A percentile compares a stretch with the other conserved stretches of the same genome.
Evolutionary conservation across 495 filamentous ascomycete genomes (phyloP).

Genomic region (Penicillium arizonense): DNA sequence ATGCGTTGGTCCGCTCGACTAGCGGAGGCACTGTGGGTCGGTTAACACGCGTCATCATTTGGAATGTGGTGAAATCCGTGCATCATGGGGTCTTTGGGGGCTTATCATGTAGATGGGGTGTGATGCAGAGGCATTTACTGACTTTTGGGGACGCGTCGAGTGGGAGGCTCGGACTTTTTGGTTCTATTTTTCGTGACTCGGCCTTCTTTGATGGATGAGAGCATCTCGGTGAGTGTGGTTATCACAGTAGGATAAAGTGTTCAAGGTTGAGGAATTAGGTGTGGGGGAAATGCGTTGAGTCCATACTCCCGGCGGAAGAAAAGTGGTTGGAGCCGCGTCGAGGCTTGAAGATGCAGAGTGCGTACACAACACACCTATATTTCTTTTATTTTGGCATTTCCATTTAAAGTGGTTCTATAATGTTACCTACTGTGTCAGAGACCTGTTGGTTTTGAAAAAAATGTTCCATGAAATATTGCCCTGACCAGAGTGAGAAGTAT

Average conservation of each 20-base stretch:
- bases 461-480: too few relatives aligned
- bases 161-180: constrained; percentile 1
- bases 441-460: too few relatives aligned
- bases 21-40: constrained; percentile 23
- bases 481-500: neutral
- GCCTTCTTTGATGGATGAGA: constrained; percentile 19
- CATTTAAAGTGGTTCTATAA: too few relatives aligned
- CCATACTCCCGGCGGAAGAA: neutral
- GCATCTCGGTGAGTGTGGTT: constrained; percentile 10
- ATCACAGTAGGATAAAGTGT: too few relatives aligned
- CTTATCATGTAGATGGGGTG: neutral
- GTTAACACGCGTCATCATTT: constrained; percentile 1
- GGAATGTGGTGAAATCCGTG: neutral
- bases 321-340: too few relatives aligned
- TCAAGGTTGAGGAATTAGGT: neutral
- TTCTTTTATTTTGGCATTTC: too few relatives aligned
- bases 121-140: constrained; percentile 2
- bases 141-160: constrained; percentile 20
- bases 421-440: too few relatives aligned
- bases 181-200: constrained; percentile 23
- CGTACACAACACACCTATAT: too few relatives aligned
- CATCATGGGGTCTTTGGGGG: neutral
- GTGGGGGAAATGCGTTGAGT: neutral
- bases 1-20: constrained; percentile 44
- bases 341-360: too few relatives aligned